These are phyloP conservation scores for Ligustrum vulgare DNA, from an alignment of 257 asterid species.

Conservation along the genomic window DNA sequence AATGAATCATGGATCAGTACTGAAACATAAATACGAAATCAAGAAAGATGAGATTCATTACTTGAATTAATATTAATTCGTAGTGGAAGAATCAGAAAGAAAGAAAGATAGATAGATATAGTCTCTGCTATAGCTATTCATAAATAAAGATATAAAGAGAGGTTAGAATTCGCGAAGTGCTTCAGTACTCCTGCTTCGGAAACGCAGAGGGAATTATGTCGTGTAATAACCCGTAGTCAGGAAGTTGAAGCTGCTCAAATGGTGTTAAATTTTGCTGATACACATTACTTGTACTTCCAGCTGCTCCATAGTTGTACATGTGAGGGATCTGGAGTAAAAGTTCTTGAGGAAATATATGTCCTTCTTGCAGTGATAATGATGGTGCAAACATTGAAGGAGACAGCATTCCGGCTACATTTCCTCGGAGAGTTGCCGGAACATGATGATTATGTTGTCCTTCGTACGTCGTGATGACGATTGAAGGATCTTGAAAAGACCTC, in stretches of 20 bases:
- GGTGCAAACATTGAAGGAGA: constrained; percentile 25
- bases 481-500: constrained; percentile 63
- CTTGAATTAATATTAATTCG: not conserved
- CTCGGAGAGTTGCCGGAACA: constrained; percentile 44
- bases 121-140: not conserved
- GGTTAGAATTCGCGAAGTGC: constrained; percentile 16
- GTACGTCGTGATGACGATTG: constrained; percentile 60
- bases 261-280: constrained; percentile 11
- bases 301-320: constrained; percentile 25
- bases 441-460: constrained; percentile 77
- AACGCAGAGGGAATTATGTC: constrained; percentile 37
- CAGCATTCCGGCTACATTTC: constrained; percentile 33
- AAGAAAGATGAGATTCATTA: not conserved
- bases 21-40: not conserved
- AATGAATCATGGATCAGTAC: not conserved
- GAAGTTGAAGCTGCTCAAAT: constrained; percentile 25
- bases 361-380: constrained; percentile 17
- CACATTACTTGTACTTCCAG: constrained; percentile 8
- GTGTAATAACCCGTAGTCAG: constrained; percentile 40
- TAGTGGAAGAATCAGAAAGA: not conserved
- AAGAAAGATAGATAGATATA: not conserved
- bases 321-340: constrained; percentile 34
- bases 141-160: constrained; percentile 18
- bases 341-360: constrained; percentile 26
- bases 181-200: constrained; percentile 36